Percentiles rank a stretch among this genome's conserved stretches.
Evolutionary conservation across 1,139 yeast genomes (phyloP).

Genomic region (Kodamaea sp.): DNA sequence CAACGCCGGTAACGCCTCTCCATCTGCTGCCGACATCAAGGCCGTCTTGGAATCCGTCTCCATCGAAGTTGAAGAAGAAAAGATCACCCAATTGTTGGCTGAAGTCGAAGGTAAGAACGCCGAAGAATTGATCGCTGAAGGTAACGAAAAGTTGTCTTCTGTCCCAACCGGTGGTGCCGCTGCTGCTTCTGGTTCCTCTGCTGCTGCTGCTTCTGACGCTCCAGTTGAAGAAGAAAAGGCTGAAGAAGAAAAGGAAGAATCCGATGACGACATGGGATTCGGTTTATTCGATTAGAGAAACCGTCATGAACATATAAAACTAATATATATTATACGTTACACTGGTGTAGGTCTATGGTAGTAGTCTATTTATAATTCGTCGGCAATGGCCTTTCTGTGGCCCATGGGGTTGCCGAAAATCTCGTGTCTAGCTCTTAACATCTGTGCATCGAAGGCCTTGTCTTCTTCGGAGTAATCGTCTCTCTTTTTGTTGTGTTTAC

Average conservation of each 20-base stretch:
- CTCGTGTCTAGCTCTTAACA: constrained; percentile 63
- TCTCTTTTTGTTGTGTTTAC: constrained; percentile 33
- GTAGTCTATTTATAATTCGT: constrained; percentile 47
- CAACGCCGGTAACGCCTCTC: constrained; percentile 71
- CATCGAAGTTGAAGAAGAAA: constrained; percentile 91
- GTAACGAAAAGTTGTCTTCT: constrained; percentile 92
- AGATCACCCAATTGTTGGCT: constrained; percentile 78
- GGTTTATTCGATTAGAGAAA: constrained; percentile 51
- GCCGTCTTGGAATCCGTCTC: constrained; percentile 90
- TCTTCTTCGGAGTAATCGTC: constrained; percentile 31
- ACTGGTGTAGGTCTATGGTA: too few relatives aligned
- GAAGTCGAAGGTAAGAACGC: constrained; percentile 94
- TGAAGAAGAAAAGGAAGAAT: constrained; percentile 61
- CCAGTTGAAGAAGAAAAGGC: constrained; percentile 74
- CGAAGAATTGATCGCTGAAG: constrained; percentile 92
- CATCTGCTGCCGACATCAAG: constrained; percentile 92
- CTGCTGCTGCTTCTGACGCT: constrained; percentile 66
- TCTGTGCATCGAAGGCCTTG: constrained; percentile 41
- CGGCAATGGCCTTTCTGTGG: constrained; percentile 54
- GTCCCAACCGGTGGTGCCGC: constrained; percentile 98
- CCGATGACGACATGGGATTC: constrained; percentile 56
- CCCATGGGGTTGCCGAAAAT: constrained; percentile 84
- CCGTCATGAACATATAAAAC: constrained; percentile 5
- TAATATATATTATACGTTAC: constrained; percentile 7
- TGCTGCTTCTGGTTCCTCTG: constrained; percentile 68